These are phyloP conservation scores for Jackrogersella minutella DNA, from an alignment of 495 filamentous ascomycete species.

Conservation along the genomic window DNA sequence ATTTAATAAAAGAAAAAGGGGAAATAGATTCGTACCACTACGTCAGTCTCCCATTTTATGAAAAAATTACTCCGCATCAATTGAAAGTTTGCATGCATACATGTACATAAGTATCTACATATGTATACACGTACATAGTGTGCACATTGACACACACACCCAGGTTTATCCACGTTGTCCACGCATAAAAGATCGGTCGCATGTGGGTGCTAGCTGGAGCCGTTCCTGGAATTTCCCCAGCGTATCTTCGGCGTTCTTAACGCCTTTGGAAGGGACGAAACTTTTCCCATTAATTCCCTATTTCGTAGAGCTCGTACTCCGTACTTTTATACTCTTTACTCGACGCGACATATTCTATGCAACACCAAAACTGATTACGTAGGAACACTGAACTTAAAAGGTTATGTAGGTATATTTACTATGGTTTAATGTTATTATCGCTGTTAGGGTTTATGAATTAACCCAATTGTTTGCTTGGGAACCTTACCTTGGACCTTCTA, in stretches of 20 bases:
- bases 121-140: too few relatives aligned
- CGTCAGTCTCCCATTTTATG: slow-evolving; percentile 13
- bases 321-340: neutral
- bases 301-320: neutral
- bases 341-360: neutral
- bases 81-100: slow-evolving; percentile 20
- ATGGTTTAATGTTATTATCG: slow-evolving; percentile 6
- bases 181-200: slow-evolving; percentile 32
- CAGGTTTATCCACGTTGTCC: slow-evolving; percentile 17
- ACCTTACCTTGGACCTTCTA: too few relatives aligned
- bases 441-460: slow-evolving; percentile 15
- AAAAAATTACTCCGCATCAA: neutral
- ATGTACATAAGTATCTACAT: too few relatives aligned
- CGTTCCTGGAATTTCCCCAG: slow-evolving; percentile 10
- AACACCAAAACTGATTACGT: slow-evolving; percentile 3
- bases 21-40: slow-evolving; percentile 3
- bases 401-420: slow-evolving; percentile 8
- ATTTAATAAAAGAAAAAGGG: slow-evolving; percentile 29
- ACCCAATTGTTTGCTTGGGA: neutral
- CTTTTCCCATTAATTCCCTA: neutral
- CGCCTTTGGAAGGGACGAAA: neutral
- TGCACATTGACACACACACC: neutral
- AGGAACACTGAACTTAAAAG: too few relatives aligned
- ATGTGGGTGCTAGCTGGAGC: too few relatives aligned
- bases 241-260: slow-evolving; percentile 5